Evolutionary conservation across 23 red algal species (phyloP).

Genomic region (Gracilaria domingensis): DNA sequence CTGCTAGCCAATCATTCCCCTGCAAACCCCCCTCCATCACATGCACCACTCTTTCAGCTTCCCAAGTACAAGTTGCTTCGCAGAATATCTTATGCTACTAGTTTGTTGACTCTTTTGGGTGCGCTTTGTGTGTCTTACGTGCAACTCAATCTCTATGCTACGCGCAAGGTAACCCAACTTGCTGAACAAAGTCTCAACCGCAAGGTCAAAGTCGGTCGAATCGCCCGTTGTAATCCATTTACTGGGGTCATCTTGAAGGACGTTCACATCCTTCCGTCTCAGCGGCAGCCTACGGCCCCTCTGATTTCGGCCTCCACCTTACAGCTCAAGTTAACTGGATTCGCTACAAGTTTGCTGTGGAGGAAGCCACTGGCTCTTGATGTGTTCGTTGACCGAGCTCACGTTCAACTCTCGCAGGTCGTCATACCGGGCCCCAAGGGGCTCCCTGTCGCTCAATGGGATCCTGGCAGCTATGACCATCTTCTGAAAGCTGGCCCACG

Average conservation of each 20-base stretch:
- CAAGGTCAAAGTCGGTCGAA: constrained; percentile 30
- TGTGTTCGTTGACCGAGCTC: constrained; percentile 1
- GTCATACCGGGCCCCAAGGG: constrained; percentile 38
- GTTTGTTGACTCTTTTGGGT: background rate
- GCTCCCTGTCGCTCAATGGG: constrained; percentile 56
- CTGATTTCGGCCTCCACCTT: constrained; percentile 25
- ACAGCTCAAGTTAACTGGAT: constrained; percentile 29
- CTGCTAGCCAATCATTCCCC: background rate
- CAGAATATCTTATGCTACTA: constrained; percentile 9
- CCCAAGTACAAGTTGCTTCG: background rate
- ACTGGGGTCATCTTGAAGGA: constrained; percentile 49
- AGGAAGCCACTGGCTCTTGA: constrained; percentile 30
- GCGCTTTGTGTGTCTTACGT: constrained; percentile 11
- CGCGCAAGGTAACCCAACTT: constrained; percentile 4
- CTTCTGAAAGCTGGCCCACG: background rate
- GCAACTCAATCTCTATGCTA: background rate
- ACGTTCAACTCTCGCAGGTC: constrained; percentile 36
- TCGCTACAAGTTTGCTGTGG: background rate
- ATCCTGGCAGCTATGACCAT: constrained; percentile 25
- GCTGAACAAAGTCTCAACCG: constrained; percentile 7
- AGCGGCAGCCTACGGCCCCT: constrained; percentile 28
- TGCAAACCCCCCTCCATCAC: background rate
- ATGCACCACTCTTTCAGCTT: background rate
- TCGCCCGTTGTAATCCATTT: constrained; percentile 44
- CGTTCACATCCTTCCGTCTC: constrained; percentile 41